Evolutionary conservation across 106 monocot species (phyloP), one percentile per base, ranked within the genome.

Genomic region (Amphibolis antarctica): DNA sequence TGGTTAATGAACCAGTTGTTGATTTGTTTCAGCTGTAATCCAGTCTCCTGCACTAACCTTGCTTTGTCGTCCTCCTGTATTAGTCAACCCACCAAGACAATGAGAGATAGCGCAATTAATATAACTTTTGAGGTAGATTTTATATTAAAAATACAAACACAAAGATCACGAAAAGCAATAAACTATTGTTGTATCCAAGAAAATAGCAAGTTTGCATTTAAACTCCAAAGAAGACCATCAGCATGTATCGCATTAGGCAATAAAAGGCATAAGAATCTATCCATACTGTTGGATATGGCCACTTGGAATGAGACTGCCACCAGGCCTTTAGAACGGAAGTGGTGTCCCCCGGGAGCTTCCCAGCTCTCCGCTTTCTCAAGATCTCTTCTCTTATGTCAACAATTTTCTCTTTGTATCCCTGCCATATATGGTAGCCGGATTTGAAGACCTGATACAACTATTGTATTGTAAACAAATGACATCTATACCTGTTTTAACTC

Each of bases 1-100:
- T 94, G 93, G 73, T 94, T 94, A 66, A 94, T 94, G 76, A 94
- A 94, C 93, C 93, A 94, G 73, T 94, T 94, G 65, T 94, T 94
- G 53, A 94, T 94, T 60, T 94, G 93, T 75, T 94, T 94, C 51
- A 94, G 79, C 21, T 94, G 89, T 60, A 94, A 46, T 36, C 93
- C 93, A 50, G 93, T 94, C 76, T 94, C 93, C 61, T 84, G 83
- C 49, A 94, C 93, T 23, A 94, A 59, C 21, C 83, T 62, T 19
- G 93, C 89, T 77, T 94, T 94, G 71, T 94, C 93, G 15, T 94
- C 93, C 68, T 94, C 93, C 93, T 94, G 71, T n/a, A 43, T 42
- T 24, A 50, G 30, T 15, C 12, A 55, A 52, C n/a, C n/a, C n/a
- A n/a, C n/a, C n/a, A 7, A 12, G 22, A 44, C 14, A 22, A 42